Conservation (phyloP, 345 rosid species). For the Gossypium raimondii region DNA sequence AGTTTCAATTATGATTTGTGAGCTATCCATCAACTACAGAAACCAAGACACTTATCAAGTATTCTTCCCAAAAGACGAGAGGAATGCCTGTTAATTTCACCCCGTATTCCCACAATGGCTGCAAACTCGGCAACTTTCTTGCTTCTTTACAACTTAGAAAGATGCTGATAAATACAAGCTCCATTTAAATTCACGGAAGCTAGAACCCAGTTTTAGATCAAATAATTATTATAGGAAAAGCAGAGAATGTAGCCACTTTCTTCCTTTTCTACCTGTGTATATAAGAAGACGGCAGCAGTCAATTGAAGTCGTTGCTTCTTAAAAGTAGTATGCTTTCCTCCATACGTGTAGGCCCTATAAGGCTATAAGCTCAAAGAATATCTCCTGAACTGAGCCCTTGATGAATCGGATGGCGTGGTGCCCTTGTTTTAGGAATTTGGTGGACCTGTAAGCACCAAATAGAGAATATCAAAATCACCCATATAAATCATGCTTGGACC, state of each 20-base stretch:
- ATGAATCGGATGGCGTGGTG: not conserved
- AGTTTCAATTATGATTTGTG: not conserved
- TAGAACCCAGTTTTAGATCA: not conserved
- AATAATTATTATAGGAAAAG: not conserved
- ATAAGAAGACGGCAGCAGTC: not conserved
- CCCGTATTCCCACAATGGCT: not conserved
- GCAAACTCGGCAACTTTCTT: not conserved
- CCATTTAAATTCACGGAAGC: not conserved
- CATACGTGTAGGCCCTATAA: not conserved
- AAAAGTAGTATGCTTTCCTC: not conserved
- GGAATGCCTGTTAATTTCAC: not conserved
- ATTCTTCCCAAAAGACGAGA: not conserved
- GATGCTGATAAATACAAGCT: not conserved
- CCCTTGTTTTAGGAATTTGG: slow-evolving; percentile 11
- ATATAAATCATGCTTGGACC: not conserved
- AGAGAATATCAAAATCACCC: not conserved
- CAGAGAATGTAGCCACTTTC: not conserved
- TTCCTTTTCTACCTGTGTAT: not conserved
- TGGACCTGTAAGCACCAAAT: slow-evolving; percentile 1
- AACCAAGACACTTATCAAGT: not conserved
- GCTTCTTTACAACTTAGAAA: not conserved
- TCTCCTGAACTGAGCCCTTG: not conserved
- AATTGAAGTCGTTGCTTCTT: too few species aligned
- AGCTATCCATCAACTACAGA: not conserved
- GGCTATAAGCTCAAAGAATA: not conserved